Percentiles rank a stretch among this genome's conserved stretches.
Evolutionary conservation across 164 flowering plant genomes (phyloP).

Genomic region (Pachysandra terminalis): DNA sequence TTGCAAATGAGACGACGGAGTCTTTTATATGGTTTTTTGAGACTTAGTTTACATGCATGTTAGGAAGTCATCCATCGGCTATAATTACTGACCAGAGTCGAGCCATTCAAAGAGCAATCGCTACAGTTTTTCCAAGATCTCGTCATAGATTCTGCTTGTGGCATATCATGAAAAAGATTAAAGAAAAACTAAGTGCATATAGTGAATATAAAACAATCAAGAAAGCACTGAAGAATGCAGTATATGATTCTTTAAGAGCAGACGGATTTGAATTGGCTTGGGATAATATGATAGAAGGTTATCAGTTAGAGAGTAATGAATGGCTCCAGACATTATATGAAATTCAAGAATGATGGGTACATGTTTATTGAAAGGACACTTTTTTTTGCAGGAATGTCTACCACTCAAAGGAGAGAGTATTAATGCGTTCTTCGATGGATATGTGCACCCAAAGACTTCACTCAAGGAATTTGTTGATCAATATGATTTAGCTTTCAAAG

Average conservation of each 20-base stretch:
- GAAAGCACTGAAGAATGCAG: no score
- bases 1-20: no score
- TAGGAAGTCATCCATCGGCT: neutral
- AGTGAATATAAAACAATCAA: no score
- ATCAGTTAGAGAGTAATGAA: no score
- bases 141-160: conserved; percentile 14
- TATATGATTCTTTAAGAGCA: conserved; percentile 7
- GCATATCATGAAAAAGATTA: no score
- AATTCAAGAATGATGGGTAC: conserved; percentile 14
- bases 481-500: neutral
- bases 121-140: no score
- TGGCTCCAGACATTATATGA: no score
- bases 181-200: no score
- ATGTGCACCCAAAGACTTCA: conserved; percentile 8
- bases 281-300: no score
- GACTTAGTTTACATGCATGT: conserved; percentile 11
- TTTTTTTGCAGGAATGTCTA: conserved; percentile 22
- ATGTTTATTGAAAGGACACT: conserved; percentile 6
- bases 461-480: conserved; percentile 15
- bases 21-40: no score
- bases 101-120: conserved; percentile 8
- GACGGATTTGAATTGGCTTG: conserved; percentile 14
- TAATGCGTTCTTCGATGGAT: no score
- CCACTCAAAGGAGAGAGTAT: no score
- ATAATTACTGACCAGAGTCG: conserved; percentile 8